These are phyloP conservation scores for Penicillium psychrosexuale DNA, from an alignment of 2,329 filamentous ascomycete species.

Conservation along the genomic window DNA sequence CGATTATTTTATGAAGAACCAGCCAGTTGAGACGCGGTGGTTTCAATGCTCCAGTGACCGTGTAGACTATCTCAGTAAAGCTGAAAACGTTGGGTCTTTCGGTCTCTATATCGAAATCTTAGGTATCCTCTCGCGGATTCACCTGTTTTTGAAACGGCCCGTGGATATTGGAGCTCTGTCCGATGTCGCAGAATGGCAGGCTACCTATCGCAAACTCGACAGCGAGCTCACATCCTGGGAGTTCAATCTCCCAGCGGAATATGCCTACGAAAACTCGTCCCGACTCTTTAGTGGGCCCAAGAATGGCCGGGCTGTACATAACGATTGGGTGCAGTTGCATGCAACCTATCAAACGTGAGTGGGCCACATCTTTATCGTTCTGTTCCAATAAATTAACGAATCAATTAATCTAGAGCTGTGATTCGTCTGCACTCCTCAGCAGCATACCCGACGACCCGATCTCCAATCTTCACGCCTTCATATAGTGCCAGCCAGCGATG, in stretches of 20 bases:
- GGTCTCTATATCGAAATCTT: conserved; percentile 88
- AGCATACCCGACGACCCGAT: conserved; percentile 85
- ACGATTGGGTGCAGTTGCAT: conserved; percentile 87
- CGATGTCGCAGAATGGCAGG: conserved; percentile 88
- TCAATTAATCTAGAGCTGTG: conserved; percentile 57
- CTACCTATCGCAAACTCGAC: conserved; percentile 80
- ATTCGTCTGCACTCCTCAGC: conserved; percentile 90
- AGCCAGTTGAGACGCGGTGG: conserved; percentile 79
- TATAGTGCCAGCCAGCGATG: conserved; percentile 82
- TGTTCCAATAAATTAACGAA: not conserved
- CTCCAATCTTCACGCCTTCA: conserved; percentile 83
- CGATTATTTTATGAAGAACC: conserved; percentile 78
- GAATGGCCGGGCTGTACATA: conserved; percentile 67
- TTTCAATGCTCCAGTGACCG: conserved; percentile 58
- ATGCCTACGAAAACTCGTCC: conserved; percentile 68
- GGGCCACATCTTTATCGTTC: not conserved
- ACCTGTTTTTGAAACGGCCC: conserved; percentile 82
- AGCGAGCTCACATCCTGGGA: conserved; percentile 78
- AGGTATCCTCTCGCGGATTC: conserved; percentile 80
- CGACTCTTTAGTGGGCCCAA: conserved; percentile 67
- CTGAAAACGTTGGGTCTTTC: conserved; percentile 82
- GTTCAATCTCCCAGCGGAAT: conserved; percentile 75
- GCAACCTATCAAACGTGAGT: conserved; percentile 79
- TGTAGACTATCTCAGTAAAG: conserved; percentile 64
- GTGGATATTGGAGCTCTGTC: conserved; percentile 80